A percentile compares a stretch with the other conserved stretches of the same genome.
These are phyloP conservation scores for Termitomyces sp. DNA, from an alignment of 768 basidiomycete genomes.

Conservation along the genomic window DNA sequence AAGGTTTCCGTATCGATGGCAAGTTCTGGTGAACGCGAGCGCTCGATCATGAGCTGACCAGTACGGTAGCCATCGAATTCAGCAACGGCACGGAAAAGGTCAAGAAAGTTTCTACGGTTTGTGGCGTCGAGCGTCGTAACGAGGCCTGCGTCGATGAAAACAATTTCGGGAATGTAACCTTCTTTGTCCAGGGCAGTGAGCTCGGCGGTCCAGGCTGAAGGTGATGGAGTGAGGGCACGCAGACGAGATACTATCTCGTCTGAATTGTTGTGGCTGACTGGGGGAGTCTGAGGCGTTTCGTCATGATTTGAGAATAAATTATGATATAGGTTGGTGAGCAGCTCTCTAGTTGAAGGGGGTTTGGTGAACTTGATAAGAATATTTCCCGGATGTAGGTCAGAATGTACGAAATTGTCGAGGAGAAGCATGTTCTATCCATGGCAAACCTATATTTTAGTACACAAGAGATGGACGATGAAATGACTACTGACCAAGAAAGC, in stretches of 20 bases:
- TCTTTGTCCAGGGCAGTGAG: constrained; percentile 56
- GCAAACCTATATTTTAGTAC: background rate
- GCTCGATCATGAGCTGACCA: constrained; percentile 94
- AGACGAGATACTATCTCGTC: constrained; percentile 72
- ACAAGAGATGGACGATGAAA: background rate
- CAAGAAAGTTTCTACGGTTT: constrained; percentile 93
- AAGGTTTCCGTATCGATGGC: constrained; percentile 93
- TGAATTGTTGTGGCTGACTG: constrained; percentile 47
- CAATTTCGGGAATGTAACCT: constrained; percentile 91
- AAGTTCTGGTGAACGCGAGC: constrained; percentile 87
- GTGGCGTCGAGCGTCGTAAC: constrained; percentile 80
- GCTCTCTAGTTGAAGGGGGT: constrained; percentile 66
- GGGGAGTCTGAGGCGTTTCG: constrained; percentile 26
- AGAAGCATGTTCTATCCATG: constrained; percentile 87
- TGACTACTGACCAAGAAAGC: constrained; percentile 78
- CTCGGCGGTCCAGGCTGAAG: constrained; percentile 67
- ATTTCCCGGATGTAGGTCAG: constrained; percentile 90
- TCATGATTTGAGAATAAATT: constrained; percentile 44
- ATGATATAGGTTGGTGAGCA: constrained; percentile 60
- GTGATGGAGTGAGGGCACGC: constrained; percentile 53
- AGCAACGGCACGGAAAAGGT: constrained; percentile 93
- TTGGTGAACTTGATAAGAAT: constrained; percentile 98
- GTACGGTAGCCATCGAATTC: constrained; percentile 96
- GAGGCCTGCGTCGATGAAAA: constrained; percentile 96
- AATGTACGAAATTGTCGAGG: constrained; percentile 96